Conservation (phyloP, 306 rosid species). For the Mucuna pruriens region DNA sequence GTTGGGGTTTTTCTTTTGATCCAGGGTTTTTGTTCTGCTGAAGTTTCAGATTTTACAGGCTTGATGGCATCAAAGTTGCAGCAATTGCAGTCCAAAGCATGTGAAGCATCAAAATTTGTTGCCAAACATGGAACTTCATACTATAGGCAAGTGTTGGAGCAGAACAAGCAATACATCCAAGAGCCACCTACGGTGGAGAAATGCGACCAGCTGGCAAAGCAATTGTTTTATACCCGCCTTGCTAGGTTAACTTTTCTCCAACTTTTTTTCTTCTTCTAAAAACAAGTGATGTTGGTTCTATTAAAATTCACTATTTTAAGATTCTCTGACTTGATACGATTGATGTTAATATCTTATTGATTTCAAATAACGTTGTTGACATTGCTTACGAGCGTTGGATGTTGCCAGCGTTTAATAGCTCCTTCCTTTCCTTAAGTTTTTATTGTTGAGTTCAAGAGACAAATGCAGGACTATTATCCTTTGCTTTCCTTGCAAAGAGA, state of each 20-base stretch:
- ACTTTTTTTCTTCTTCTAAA: background rate
- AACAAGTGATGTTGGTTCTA: background rate
- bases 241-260: slow-evolving; percentile 69
- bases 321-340: background rate
- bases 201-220: slow-evolving; percentile 77
- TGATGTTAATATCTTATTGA: too few species aligned
- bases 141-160: slow-evolving; percentile 81
- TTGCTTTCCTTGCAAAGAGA: background rate
- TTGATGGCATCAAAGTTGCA: slow-evolving; percentile 80
- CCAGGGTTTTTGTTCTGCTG: slow-evolving; percentile 1
- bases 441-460: background rate
- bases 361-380: background rate
- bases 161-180: slow-evolving; percentile 91
- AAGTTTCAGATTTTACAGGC: slow-evolving; percentile 27
- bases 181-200: slow-evolving; percentile 89
- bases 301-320: background rate
- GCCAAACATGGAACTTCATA: slow-evolving; percentile 67
- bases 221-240: slow-evolving; percentile 87
- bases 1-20: background rate
- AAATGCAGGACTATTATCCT: background rate
- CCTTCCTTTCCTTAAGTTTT: background rate
- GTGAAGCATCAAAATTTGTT: slow-evolving; percentile 74
- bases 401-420: background rate
- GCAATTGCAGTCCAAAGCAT: slow-evolving; percentile 78
- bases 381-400: background rate